Conservation (phyloP, 805 yeast species). For the Candida silvatica region DNA sequence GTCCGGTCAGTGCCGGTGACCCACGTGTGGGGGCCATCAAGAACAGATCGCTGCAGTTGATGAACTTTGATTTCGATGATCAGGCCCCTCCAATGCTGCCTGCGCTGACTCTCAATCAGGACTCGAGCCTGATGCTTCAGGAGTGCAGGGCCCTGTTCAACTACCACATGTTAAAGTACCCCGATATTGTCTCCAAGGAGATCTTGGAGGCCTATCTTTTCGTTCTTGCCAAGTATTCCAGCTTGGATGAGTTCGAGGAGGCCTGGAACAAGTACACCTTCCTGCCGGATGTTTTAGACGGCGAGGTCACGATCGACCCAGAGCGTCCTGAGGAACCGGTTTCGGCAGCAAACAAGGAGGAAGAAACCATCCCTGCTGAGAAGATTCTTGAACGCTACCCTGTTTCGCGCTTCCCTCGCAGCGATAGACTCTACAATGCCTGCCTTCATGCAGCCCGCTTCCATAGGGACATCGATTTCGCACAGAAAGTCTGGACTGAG, state of each 20-base stretch:
- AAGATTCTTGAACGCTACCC: conserved; percentile 5
- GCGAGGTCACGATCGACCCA: conserved; percentile 16
- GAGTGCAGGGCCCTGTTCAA: conserved; percentile 78
- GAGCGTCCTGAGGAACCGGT: conserved; percentile 3
- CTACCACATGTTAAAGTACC: conserved; percentile 35
- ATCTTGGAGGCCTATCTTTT: conserved; percentile 44
- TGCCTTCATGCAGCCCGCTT: conserved; percentile 60
- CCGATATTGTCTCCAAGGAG: conserved; percentile 32
- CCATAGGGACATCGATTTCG: conserved; percentile 46
- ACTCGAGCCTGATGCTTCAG: conserved; percentile 38
- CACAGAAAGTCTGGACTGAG: conserved; percentile 65
- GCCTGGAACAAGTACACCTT: conserved; percentile 29
- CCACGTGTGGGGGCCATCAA: conserved; percentile 35
- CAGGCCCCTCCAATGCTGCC: conserved; percentile 70
- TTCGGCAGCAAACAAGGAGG: conserved; percentile 4
- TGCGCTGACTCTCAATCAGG: conserved; percentile 22
- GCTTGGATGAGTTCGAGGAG: conserved; percentile 27
- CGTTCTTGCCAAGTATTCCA: conserved; percentile 30
- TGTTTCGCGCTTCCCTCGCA: conserved; percentile 27
- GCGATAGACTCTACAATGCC: conserved; percentile 45
- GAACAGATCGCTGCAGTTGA: conserved; percentile 23
- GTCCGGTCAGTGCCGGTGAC: conserved; percentile 26
- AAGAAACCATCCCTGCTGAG: conserved; percentile 10
- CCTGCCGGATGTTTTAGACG: conserved; percentile 18
- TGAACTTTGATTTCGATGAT: conserved; percentile 22